Percentiles rank a stretch among this genome's conserved stretches.
These are phyloP conservation scores for Cordia subcordata DNA, from an alignment of 257 asterid genomes.

Conservation along the genomic window DNA sequence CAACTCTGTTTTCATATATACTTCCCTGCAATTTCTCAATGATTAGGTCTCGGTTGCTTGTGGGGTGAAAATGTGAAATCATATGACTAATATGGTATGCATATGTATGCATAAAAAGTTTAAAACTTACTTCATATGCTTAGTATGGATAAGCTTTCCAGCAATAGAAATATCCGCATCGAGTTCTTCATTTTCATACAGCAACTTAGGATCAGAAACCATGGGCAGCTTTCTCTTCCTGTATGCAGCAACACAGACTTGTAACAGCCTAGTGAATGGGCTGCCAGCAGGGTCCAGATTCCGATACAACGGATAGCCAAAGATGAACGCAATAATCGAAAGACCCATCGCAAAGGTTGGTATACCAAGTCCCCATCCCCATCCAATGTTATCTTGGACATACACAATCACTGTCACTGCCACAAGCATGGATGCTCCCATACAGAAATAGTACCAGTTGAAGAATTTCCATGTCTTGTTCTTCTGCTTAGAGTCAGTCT, in stretches of 20 bases:
- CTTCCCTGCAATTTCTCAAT: too few species aligned
- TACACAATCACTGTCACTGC: constrained; percentile 66
- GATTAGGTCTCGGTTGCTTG: too few species aligned
- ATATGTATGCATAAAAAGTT: background rate
- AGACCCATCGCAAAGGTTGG: constrained; percentile 61
- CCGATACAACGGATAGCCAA: constrained; percentile 66
- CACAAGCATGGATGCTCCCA: constrained; percentile 73
- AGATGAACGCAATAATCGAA: constrained; percentile 44
- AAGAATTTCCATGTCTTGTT: constrained; percentile 75
- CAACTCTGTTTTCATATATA: too few species aligned
- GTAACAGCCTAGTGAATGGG: constrained; percentile 70
- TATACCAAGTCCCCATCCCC: constrained; percentile 93
- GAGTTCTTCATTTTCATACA: constrained; percentile 45
- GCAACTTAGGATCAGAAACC: constrained; percentile 24
- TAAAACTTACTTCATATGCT: constrained; percentile 40
- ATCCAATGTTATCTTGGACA: constrained; percentile 63
- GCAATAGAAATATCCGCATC: constrained; percentile 53
- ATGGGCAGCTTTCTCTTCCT: constrained; percentile 43
- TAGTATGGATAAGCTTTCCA: constrained; percentile 51
- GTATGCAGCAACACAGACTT: constrained; percentile 63
- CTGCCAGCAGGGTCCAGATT: constrained; percentile 67
- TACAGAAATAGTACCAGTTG: constrained; percentile 87
- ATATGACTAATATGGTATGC: too few species aligned
- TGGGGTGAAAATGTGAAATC: too few species aligned
- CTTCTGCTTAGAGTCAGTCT: constrained; percentile 57